phyloP scores from a whole-genome alignment of 768 basidiomycete genomes.

The Hypsizygus marmoreus region DNA sequence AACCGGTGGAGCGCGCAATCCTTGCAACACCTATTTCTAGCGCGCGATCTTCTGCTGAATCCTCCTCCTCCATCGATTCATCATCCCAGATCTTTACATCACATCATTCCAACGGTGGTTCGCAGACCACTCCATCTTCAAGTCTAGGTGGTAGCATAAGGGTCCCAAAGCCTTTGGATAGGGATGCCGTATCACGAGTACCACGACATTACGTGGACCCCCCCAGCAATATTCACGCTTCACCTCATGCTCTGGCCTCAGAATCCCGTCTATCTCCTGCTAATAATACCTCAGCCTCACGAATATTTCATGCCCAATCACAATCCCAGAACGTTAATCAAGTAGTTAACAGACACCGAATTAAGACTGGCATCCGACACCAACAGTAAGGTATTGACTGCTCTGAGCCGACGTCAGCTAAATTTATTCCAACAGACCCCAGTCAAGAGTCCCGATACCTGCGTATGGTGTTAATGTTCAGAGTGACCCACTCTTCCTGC shows the following conservation, averaged over 20 bases:
- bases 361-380: background rate
- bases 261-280: background rate
- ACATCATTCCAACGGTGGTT: constrained; percentile 22
- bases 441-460: constrained; percentile 2
- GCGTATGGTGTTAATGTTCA: constrained; percentile 1
- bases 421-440: background rate
- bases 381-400: background rate
- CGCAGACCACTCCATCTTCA: constrained; percentile 31
- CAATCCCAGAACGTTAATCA: background rate
- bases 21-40: constrained; percentile 18
- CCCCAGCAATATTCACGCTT: background rate
- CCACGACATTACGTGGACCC: background rate
- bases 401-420: background rate
- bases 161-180: constrained; percentile 13
- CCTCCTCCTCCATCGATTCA: constrained; percentile 28
- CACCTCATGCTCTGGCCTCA: background rate
- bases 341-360: background rate
- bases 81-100: constrained; percentile 30
- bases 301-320: too few species aligned
- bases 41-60: constrained; percentile 21
- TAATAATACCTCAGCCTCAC: too few species aligned
- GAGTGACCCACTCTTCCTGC: constrained; percentile 1
- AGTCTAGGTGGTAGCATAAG: constrained; percentile 25
- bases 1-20: constrained; percentile 10
- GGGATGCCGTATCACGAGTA: background rate